Evolutionary conservation across 352 stramenopile species (phyloP).

Genomic region (Phytophthora sp.): DNA sequence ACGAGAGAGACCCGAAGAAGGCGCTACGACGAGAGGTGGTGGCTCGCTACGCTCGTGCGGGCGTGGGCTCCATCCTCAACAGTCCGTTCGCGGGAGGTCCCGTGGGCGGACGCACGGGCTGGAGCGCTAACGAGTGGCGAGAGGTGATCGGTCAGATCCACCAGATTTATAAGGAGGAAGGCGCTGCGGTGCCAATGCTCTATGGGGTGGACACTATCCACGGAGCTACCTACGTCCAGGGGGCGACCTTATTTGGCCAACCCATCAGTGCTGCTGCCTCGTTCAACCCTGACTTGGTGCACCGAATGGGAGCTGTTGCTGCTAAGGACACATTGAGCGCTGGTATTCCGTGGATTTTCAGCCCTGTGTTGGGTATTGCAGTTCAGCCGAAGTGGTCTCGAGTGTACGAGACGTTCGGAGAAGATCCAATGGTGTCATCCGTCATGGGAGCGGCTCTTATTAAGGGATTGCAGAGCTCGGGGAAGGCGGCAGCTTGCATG

Average conservation of each 20-base stretch:
- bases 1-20: conserved; percentile 49
- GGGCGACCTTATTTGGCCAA: conserved; percentile 85
- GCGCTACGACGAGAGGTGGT: conserved; percentile 60
- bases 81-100: conserved; percentile 58
- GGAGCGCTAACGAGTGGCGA: conserved; percentile 74
- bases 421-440: conserved; percentile 84
- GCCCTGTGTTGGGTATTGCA: conserved; percentile 86
- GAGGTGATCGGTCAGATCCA: conserved; percentile 75
- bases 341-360: conserved; percentile 93
- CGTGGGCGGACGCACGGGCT: conserved; percentile 57
- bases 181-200: conserved; percentile 71
- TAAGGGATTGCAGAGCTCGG: conserved; percentile 78
- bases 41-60: conserved; percentile 66
- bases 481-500: conserved; percentile 80
- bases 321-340: conserved; percentile 87
- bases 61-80: conserved; percentile 91
- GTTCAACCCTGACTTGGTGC: conserved; percentile 85
- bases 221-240: conserved; percentile 88
- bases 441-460: conserved; percentile 78
- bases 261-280: conserved; percentile 89
- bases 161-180: conserved; percentile 59
- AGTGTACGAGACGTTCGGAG: conserved; percentile 94
- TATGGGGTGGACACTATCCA: conserved; percentile 93
- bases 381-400: conserved; percentile 86
- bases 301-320: conserved; percentile 72